Evolutionary conservation across 2,329 filamentous ascomycete genomes (phyloP).

Genomic region (Amauroascus niger): DNA sequence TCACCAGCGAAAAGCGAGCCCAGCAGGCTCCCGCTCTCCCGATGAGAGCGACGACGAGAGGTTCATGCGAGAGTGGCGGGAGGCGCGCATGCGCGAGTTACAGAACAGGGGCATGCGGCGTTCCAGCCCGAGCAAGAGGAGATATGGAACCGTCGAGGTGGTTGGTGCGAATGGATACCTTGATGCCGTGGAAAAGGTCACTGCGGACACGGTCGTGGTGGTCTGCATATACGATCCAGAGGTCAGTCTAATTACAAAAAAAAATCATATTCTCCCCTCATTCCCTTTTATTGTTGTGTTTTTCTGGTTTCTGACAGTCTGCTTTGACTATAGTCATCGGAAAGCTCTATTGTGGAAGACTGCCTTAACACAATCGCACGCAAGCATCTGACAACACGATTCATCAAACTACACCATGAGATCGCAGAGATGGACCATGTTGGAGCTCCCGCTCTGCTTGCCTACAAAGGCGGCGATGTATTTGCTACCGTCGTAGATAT

Average conservation of each 20-base stretch:
- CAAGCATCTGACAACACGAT: constrained; percentile 62
- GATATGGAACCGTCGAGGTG: constrained; percentile 68
- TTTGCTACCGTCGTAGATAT: constrained; percentile 84
- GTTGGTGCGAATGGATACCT: constrained; percentile 89
- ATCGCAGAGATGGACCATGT: constrained; percentile 92
- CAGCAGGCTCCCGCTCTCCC: constrained; percentile 17
- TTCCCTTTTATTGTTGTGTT: neutral
- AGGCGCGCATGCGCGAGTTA: constrained; percentile 69
- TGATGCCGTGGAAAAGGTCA: constrained; percentile 89
- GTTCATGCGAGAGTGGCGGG: constrained; percentile 79
- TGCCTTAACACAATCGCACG: constrained; percentile 66
- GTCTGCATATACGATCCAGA: constrained; percentile 87
- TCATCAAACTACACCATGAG: constrained; percentile 81
- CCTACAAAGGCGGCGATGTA: constrained; percentile 81
- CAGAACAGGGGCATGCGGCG: constrained; percentile 51
- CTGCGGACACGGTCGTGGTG: constrained; percentile 70
- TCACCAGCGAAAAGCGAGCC: neutral
- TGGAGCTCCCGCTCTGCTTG: constrained; percentile 75
- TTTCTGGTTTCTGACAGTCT: neutral
- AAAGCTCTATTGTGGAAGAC: constrained; percentile 68
- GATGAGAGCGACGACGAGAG: constrained; percentile 53
- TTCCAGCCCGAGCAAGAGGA: constrained; percentile 64
- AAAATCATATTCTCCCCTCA: neutral
- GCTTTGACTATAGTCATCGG: constrained; percentile 52
- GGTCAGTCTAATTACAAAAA: too few species aligned